These are phyloP conservation scores for Fusarium irregulare DNA, from an alignment of 2,329 filamentous ascomycete genomes.

Conservation along the genomic window DNA sequence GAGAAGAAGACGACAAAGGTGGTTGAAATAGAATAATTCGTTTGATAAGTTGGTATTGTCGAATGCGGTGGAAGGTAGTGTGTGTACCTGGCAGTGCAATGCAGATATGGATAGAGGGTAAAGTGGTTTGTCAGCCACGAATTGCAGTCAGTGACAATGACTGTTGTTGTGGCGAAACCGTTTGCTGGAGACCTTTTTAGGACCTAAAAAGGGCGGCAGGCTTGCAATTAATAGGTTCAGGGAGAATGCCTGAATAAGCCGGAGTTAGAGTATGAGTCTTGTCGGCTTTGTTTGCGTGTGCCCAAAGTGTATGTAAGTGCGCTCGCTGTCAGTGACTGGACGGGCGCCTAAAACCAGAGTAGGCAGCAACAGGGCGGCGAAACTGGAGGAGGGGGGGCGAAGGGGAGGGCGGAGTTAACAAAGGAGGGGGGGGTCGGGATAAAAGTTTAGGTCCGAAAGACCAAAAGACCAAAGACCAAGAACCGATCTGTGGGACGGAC, in stretches of 20 bases:
- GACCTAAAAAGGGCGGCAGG: conserved; percentile 32
- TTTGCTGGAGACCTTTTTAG: conserved; percentile 23
- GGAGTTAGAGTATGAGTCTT: conserved; percentile 34
- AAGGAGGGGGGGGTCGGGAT: conserved; percentile 28
- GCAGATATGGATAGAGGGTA: conserved; percentile 13
- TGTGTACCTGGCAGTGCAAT: conserved; percentile 16
- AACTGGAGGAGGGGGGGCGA: too few relatives aligned
- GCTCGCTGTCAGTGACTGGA: conserved; percentile 41
- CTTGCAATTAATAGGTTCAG: conserved; percentile 36
- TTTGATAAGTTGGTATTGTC: conserved; percentile 43
- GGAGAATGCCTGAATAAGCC: conserved; percentile 33
- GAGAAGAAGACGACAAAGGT: conserved; percentile 28
- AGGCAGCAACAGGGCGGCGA: conserved; percentile 42
- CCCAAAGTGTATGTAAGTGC: conserved; percentile 40
- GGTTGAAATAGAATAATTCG: conserved; percentile 29
- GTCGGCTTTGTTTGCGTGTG: conserved; percentile 39
- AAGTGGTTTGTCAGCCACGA: conserved; percentile 53
- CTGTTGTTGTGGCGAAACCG: conserved; percentile 45
- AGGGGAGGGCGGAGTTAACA: neutral
- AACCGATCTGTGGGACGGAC: conserved; percentile 42
- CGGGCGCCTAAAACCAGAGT: conserved; percentile 40
- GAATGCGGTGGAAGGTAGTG: conserved; percentile 49
- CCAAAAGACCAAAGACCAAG: neutral
- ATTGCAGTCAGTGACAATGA: conserved; percentile 38
- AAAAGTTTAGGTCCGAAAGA: conserved; percentile 11